Percentiles rank a stretch among this genome's conserved stretches.
Conservation (phyloP, 495 filamentous ascomycete species). For the Bryoglossum gracile region DNA sequence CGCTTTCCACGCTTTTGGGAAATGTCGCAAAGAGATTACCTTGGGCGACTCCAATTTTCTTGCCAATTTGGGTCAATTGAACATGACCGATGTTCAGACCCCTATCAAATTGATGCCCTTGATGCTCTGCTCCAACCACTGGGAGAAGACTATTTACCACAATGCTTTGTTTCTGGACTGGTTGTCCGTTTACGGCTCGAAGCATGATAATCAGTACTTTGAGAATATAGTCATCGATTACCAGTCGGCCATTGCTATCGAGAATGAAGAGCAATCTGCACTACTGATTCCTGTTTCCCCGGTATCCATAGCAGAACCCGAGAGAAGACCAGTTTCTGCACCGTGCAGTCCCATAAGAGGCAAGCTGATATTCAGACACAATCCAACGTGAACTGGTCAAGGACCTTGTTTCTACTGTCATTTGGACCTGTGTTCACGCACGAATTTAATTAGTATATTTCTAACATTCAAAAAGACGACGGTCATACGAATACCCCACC, state of each 20-base stretch:
- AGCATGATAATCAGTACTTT: slow-evolving; percentile 7
- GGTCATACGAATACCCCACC: background rate
- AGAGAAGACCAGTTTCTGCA: slow-evolving; percentile 1
- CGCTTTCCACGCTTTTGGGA: slow-evolving; percentile 6
- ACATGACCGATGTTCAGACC: slow-evolving; percentile 10
- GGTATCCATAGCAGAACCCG: background rate
- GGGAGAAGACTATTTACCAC: slow-evolving; percentile 13
- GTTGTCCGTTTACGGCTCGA: slow-evolving; percentile 7
- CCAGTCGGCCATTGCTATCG: slow-evolving; percentile 8
- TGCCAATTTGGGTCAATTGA: slow-evolving; percentile 9
- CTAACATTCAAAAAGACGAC: slow-evolving; percentile 1
- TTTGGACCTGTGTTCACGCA: background rate
- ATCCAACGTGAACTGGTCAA: background rate
- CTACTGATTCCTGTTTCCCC: background rate
- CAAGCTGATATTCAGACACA: background rate
- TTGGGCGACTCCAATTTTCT: slow-evolving; percentile 7
- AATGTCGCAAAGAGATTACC: slow-evolving; percentile 10
- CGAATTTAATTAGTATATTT: background rate
- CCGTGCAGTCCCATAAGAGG: background rate
- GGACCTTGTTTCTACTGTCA: background rate
- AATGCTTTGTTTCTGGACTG: slow-evolving; percentile 15
- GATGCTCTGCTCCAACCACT: slow-evolving; percentile 12
- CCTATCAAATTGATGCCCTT: slow-evolving; percentile 14
- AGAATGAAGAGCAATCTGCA: background rate
- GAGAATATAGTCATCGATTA: slow-evolving; percentile 13